Evolutionary conservation across 2,329 filamentous ascomycete genomes (phyloP).

Genomic region (Cercospora berteroae): DNA sequence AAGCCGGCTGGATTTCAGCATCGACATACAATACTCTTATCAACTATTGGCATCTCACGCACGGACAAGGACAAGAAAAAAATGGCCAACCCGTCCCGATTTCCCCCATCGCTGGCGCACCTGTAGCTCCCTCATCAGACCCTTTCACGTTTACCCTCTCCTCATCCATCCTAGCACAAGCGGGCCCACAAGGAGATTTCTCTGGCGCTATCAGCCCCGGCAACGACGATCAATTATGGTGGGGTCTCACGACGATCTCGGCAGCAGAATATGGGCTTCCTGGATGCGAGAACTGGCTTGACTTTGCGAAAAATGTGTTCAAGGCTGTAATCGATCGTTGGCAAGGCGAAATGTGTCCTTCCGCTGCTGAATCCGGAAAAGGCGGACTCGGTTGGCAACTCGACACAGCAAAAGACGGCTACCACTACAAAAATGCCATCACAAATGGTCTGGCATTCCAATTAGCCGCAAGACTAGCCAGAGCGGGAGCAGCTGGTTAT

Average conservation of each 20-base stretch:
- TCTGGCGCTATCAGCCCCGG: slow-evolving; percentile 40
- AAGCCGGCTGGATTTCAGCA: slow-evolving; percentile 63
- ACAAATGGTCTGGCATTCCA: slow-evolving; percentile 81
- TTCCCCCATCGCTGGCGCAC: not conserved
- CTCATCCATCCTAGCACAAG: slow-evolving; percentile 60
- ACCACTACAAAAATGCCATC: slow-evolving; percentile 82
- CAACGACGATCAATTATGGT: slow-evolving; percentile 65
- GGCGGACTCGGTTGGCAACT: slow-evolving; percentile 87
- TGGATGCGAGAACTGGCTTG: slow-evolving; percentile 56
- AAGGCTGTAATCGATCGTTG: slow-evolving; percentile 72
- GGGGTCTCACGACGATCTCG: slow-evolving; percentile 75
- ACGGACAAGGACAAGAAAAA: not conserved
- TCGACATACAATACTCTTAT: slow-evolving; percentile 66
- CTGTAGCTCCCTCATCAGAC: not conserved
- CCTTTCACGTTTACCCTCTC: slow-evolving; percentile 51
- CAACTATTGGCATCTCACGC: slow-evolving; percentile 57
- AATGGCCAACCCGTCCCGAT: not conserved
- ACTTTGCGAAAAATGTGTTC: slow-evolving; percentile 72
- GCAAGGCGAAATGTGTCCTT: slow-evolving; percentile 49
- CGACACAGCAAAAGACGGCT: slow-evolving; percentile 69
- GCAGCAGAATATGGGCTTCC: slow-evolving; percentile 71
- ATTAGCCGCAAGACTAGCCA: slow-evolving; percentile 58
- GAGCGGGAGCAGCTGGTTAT: not conserved
- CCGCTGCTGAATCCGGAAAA: slow-evolving; percentile 51
- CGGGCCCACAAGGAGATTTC: slow-evolving; percentile 61